Base-by-base conservation (phyloP, 352 stramenopile genomes). In the Elongisporangium senticosum region DNA sequence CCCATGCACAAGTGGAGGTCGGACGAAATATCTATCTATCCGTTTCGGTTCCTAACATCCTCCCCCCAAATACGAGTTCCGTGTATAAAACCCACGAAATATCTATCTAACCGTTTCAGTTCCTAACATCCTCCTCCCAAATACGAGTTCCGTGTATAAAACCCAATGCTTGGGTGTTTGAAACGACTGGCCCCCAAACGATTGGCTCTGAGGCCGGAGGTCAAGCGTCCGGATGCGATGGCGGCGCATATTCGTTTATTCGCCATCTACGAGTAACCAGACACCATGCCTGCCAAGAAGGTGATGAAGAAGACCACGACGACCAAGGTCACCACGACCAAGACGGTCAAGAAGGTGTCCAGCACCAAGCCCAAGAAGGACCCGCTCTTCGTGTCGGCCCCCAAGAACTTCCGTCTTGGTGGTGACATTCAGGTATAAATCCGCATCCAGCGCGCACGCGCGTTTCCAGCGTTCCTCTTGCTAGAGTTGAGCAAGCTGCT, bases 391-490 rank as follows among this genome's bases (percentile, higher is more conserved):
- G 86, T 87, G 54, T 77, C 90, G 56, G 79, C 77, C 53, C 95
- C 95, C 62, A 96, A 96, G 69, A 98, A 93, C 79, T 98, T 98
- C 79, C 83, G 94, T 75, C 93, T 99, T 65, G 97, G 97, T 63
- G 91, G 96, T 72, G 92, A 97, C 71, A 91, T 99, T 83, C 95
- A 97, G 85, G 91, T 94, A 95, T 78, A 83, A 67, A 54, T 39
- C 10, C 28, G 28, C 28, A 39, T 43, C 33, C 69, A 71, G 63
- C 73, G 62, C 58, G 23, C 52, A n/a, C n/a, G n/a, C n/a, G n/a
- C n/a, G n/a, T n/a, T n/a, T n/a, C n/a, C n/a, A n/a, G n/a, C n/a
- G n/a, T 21, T 66, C 58, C 37, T 55, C n/a, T 72, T 21, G 39
- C 49, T 17, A 24, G 26, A 33, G 15, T 4, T 48, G 40, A 24